Evolutionary conservation across 2,329 filamentous ascomycete genomes (phyloP), one percentile per base, ranked within the genome.

Genomic region (Polychaeton citri): DNA sequence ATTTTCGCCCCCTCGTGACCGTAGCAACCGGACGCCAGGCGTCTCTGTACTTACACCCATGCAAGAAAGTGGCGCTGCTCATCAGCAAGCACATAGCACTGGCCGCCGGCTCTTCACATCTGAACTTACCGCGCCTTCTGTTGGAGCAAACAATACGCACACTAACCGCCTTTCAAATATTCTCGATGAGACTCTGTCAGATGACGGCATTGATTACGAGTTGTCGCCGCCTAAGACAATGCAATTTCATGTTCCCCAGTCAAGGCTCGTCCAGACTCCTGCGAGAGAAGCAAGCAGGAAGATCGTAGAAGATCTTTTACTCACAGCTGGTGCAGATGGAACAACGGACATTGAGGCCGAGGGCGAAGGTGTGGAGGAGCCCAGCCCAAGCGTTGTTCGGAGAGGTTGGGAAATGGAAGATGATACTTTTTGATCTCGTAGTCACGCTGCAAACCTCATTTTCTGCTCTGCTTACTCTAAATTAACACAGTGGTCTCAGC

Each of bases 201-300:
- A 78, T 33, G 73, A 73, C 26, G 61, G 64, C 12, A 61, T 53
- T 17, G 53, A 49, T 2, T 40, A 68, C 30, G 69, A 68, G 17
- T 59, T 72, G 33, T 94, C 84, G 51, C 90, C 90, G 19, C 90
- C 90, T 0, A 96, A 96, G 66, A 90, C 84, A 8, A 87, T 92
- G 41, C 81, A 87, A 51, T 92, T 92, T 57, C 79, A 81, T 31
- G 62, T 92, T 33, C 81, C 81, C 34, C 79, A 80, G 36, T 81
- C 77, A 28, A 78, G 81, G 52, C 62, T 92, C 16, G 58, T 88
- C 55, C 83, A 87, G 56, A 92, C 84, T 33, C 84, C 83, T 43
- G 83, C 84, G 19, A 73, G 80, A 37, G 82, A 90, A 58, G 84
- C 84, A 3, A 87, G 81, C 50, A 79, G 72, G 54, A 72, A 76